phyloP scores from a whole-genome alignment of 148 eudicot species.

The Drosera capensis region DNA sequence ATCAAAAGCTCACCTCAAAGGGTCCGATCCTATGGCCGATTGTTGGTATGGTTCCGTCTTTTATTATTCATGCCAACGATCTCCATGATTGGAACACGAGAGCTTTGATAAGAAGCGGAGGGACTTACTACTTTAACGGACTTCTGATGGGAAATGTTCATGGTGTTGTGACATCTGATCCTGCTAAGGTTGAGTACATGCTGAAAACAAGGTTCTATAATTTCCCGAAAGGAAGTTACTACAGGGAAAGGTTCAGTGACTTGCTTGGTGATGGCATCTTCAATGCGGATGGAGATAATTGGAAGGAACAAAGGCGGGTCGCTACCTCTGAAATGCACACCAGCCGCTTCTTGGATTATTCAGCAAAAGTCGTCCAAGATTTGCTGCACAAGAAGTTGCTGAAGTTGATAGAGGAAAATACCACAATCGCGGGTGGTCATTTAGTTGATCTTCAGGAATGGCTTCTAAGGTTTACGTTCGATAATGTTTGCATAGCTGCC shows the following conservation, averaged over 20 bases:
- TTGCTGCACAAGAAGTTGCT: slow-evolving; percentile 36
- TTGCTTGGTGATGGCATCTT: slow-evolving; percentile 47
- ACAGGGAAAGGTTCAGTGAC: slow-evolving; percentile 31
- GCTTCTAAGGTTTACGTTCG: slow-evolving; percentile 38
- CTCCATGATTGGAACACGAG: slow-evolving; percentile 29
- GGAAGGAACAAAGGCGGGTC: slow-evolving; percentile 38
- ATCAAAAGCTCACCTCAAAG: slow-evolving; percentile 27
- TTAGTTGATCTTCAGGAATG: slow-evolving; percentile 34
- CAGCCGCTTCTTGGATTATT: slow-evolving; percentile 30
- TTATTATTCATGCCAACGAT: slow-evolving; percentile 10
- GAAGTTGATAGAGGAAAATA: slow-evolving; percentile 17
- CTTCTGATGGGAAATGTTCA: slow-evolving; percentile 13
- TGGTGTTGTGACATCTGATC: slow-evolving; percentile 26
- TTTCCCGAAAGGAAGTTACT: slow-evolving; percentile 35
- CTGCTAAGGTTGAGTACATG: slow-evolving; percentile 28
- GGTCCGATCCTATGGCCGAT: slow-evolving; percentile 50
- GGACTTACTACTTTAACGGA: slow-evolving; percentile 18
- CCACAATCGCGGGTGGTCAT: background rate
- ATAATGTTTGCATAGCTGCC: slow-evolving; percentile 38
- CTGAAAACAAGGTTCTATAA: slow-evolving; percentile 31
- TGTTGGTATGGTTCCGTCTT: slow-evolving; percentile 26
- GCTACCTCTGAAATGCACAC: slow-evolving; percentile 57
- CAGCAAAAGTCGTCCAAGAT: slow-evolving; percentile 23
- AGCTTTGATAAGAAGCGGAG: slow-evolving; percentile 16
- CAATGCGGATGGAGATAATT: slow-evolving; percentile 33